Conservation (phyloP, 768 basidiomycete species). For the Collybia sp. region DNA sequence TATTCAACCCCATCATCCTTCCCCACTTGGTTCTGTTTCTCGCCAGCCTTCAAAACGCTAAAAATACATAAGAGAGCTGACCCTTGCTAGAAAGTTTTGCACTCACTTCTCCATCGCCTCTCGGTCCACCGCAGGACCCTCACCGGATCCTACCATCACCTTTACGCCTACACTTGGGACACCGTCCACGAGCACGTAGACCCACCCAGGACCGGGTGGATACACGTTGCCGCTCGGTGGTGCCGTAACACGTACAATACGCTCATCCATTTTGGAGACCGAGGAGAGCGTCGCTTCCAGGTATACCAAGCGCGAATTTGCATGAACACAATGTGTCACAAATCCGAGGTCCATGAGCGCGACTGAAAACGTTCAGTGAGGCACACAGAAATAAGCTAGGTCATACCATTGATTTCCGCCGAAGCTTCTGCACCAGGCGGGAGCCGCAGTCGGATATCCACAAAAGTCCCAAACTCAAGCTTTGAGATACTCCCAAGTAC, state of each 20-base stretch:
- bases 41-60: not conserved
- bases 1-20: no score
- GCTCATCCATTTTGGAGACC: slow-evolving; percentile 18
- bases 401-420: slow-evolving; percentile 45
- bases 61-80: not conserved
- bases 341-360: slow-evolving; percentile 80
- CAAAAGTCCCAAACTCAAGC: slow-evolving; percentile 32
- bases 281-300: slow-evolving; percentile 30
- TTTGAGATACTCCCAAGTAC: slow-evolving; percentile 28
- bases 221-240: slow-evolving; percentile 65
- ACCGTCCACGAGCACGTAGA: slow-evolving; percentile 63
- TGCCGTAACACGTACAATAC: slow-evolving; percentile 51
- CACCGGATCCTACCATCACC: slow-evolving; percentile 67
- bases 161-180: slow-evolving; percentile 59
- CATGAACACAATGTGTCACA: slow-evolving; percentile 73
- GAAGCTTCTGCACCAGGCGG: slow-evolving; percentile 1
- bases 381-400: not conserved
- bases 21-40: no score
- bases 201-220: slow-evolving; percentile 79
- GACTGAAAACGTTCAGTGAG: slow-evolving; percentile 33
- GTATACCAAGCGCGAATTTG: slow-evolving; percentile 74
- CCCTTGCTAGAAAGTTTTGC: no score
- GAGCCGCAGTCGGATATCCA: slow-evolving; percentile 20
- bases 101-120: slow-evolving; percentile 56
- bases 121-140: slow-evolving; percentile 52